Evolutionary conservation across 257 asterid genomes (phyloP), one percentile per base, ranked within the genome.

Genomic region (Echium plantagineum): DNA sequence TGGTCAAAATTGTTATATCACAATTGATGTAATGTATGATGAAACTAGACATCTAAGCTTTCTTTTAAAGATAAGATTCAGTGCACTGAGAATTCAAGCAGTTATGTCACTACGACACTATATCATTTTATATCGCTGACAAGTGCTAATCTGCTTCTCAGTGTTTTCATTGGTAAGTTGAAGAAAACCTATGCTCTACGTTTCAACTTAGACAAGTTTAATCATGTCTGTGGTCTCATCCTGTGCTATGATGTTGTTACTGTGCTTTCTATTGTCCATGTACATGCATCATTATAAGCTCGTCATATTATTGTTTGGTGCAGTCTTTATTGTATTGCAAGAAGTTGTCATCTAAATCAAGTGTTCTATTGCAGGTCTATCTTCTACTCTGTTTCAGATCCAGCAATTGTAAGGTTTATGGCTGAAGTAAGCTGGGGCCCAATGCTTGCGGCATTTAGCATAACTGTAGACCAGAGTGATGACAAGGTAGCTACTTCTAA

Each of bases 391-490:
- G 86, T 91, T 69, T 77, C 95, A 60, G 95, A 91, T 77, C 94
- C 97, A 63, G 77, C 94, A 64, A 84, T 91, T 71, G 65, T 91
- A 81, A 79, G 94, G 79, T 91, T 91, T 82, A 91, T 91, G 97
- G 81, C 83, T 75, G 97, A 93, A 80, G 97, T 89, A 66, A 89
- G 95, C 77, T 93, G 98, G 97, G 98, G 97, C 52, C 98, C 95
- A 35, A 86, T 93, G 94, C 88, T 93, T 64, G 97, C 98, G 74
- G 98, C 98, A 22, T 93, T 89, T 77, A 93, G 98, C 65, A 94
- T 89, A 57, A 93, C 97, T 70, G 78, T 89, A 66, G 98, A 84
- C 80, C 98, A 93, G 83, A 93, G 89, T 77, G 96, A 93, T 80
- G 96, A 85, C 79, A 86, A 80, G 75, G 94, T 79, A 72, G 87